These are phyloP conservation scores for Triticum timopheevii DNA, from an alignment of 176 grass and related monocot species.

Conservation along the genomic window DNA sequence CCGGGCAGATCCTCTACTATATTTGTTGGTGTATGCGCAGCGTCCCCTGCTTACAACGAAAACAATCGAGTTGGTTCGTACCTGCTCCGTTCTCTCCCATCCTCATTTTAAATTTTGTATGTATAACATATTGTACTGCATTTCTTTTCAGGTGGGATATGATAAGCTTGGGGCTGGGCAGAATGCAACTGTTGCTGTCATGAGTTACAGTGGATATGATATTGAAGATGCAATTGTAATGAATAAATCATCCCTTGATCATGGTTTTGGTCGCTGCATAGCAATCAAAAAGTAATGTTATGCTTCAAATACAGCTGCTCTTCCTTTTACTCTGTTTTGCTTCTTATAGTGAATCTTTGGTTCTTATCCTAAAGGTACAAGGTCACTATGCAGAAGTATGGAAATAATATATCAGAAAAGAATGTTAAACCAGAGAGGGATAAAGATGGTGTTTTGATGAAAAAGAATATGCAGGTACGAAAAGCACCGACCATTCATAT, in stretches of 20 bases:
- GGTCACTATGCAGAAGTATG: constrained; percentile 56
- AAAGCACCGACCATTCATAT: neutral
- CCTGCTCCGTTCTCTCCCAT: neutral
- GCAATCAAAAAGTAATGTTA: constrained; percentile 80
- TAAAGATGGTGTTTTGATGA: constrained; percentile 51
- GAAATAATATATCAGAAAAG: constrained; percentile 48
- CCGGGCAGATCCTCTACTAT: constrained; percentile 79
- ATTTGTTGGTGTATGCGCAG: constrained; percentile 82
- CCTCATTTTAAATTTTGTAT: neutral
- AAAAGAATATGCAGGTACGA: constrained; percentile 66
- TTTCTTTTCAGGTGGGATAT: constrained; percentile 68
- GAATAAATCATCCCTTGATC: constrained; percentile 94
- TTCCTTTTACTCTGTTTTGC: constrained; percentile 13
- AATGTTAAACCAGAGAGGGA: constrained; percentile 61
- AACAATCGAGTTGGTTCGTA: constrained; percentile 86
- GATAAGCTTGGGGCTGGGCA: constrained; percentile 92
- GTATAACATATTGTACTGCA: neutral
- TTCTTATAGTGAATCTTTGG: constrained; percentile 15
- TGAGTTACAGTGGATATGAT: constrained; percentile 94
- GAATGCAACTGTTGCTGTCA: constrained; percentile 93
- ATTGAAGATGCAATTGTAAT: constrained; percentile 99
- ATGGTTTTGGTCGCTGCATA: constrained; percentile 89
- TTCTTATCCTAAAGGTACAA: constrained; percentile 52
- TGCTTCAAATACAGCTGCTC: neutral
- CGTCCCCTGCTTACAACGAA: constrained; percentile 90